Percentiles rank a stretch among this genome's conserved stretches.
Conservation (phyloP, 2,329 filamentous ascomycete species). For the Xylariomycetidae sp. region DNA sequence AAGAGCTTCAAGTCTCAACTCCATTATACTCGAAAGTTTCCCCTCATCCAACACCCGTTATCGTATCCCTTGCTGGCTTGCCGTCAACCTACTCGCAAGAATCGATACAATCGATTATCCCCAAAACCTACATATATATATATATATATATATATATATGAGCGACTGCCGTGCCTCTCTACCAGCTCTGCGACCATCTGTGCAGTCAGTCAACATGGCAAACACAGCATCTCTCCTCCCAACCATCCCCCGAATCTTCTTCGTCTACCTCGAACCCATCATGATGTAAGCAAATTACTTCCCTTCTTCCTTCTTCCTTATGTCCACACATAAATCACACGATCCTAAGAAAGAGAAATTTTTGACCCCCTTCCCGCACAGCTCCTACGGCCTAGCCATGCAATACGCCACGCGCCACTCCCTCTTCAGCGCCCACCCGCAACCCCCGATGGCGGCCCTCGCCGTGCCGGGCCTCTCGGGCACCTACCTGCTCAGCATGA, state of each 20-base stretch:
- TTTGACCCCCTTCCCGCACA: no score
- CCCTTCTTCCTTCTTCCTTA: background rate
- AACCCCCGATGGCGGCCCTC: conserved; percentile 9
- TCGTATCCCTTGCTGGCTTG: no score
- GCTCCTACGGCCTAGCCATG: conserved; percentile 15
- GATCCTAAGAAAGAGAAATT: no score
- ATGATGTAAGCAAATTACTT: conserved; percentile 14
- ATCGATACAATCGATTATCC: background rate
- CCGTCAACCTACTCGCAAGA: no score
- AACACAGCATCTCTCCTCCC: conserved; percentile 22
- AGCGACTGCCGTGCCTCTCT: no score
- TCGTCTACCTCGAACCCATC: conserved; percentile 20
- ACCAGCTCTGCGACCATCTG: no score
- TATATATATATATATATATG: background rate
- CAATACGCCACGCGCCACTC: conserved; percentile 10
- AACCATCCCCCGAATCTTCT: conserved; percentile 19
- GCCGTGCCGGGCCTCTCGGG: conserved; percentile 7
- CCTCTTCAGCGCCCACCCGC: conserved; percentile 6
- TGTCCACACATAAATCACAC: no score
- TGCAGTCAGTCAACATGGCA: conserved; percentile 13
- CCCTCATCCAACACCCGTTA: no score
- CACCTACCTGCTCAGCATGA: conserved; percentile 16
- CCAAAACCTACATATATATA: background rate
- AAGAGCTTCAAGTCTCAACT: no score
- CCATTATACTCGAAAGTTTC: no score